Evolutionary conservation across 257 asterid genomes (phyloP).

Genomic region (Nicotiana undulata): DNA sequence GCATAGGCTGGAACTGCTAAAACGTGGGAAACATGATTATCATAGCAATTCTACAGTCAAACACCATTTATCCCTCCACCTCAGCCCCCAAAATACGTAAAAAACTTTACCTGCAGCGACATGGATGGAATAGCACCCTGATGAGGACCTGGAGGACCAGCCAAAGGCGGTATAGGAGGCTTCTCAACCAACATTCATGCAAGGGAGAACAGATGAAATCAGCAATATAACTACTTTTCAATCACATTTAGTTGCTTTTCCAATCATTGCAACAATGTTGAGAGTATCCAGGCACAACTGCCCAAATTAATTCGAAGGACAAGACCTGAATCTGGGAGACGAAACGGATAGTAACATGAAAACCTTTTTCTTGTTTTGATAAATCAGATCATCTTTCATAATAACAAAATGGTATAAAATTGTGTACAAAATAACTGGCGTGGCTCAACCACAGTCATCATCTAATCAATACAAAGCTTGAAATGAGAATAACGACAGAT

Average conservation of each 20-base stretch:
- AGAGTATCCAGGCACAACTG: not conserved
- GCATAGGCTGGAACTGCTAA: constrained; percentile 59
- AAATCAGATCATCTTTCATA: not conserved
- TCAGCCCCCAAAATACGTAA: constrained; percentile 1
- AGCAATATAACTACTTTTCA: not conserved
- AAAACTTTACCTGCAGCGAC: constrained; percentile 63
- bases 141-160: constrained; percentile 57
- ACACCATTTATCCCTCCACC: constrained; percentile 6
- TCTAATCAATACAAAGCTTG: not conserved
- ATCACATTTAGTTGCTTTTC: not conserved
- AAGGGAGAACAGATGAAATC: constrained; percentile 8
- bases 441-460: not conserved
- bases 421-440: not conserved
- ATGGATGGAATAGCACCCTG: constrained; percentile 64
- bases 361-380: not conserved
- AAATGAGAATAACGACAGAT: not conserved
- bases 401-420: not conserved
- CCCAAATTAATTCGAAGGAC: not conserved
- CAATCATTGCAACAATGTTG: not conserved
- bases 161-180: constrained; percentile 59
- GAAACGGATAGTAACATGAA: not conserved
- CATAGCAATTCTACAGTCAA: not conserved
- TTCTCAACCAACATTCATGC: constrained; percentile 24
- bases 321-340: not conserved
- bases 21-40: not conserved